These are phyloP conservation scores for Pyrenophora tritici-repentis DNA, from an alignment of 2,329 filamentous ascomycete genomes.

Conservation along the genomic window DNA sequence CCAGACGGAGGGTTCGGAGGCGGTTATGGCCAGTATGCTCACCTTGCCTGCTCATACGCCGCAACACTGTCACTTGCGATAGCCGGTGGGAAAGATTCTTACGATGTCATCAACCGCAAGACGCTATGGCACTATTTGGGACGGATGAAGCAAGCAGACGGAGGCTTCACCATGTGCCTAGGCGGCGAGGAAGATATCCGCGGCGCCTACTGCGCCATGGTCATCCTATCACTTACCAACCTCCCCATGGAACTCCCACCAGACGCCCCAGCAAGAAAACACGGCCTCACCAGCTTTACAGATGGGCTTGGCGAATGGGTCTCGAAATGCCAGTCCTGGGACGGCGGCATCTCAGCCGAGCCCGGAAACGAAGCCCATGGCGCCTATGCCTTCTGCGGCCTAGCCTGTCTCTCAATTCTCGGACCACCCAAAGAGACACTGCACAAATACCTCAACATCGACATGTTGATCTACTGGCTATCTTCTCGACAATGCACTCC, in stretches of 20 bases:
- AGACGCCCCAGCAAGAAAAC: constrained; percentile 69
- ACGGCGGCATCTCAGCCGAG: constrained; percentile 87
- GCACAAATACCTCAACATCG: constrained; percentile 76
- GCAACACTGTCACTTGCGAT: constrained; percentile 77
- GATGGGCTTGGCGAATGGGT: constrained; percentile 80
- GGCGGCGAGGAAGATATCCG: constrained; percentile 92
- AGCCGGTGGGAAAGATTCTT: constrained; percentile 75
- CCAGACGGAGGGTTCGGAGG: constrained; percentile 84
- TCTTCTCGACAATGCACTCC: constrained; percentile 87
- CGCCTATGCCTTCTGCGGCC: constrained; percentile 92
- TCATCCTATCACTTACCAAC: constrained; percentile 80
- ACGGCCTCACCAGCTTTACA: constrained; percentile 69
- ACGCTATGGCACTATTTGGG: constrained; percentile 92
- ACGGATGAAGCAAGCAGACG: constrained; percentile 80
- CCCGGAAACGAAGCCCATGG: constrained; percentile 92
- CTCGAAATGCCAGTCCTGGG: constrained; percentile 87
- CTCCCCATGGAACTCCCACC: constrained; percentile 78
- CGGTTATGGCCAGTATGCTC: constrained; percentile 87
- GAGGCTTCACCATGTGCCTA: constrained; percentile 85
- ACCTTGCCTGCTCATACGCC: constrained; percentile 89
- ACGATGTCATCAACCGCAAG: constrained; percentile 77
- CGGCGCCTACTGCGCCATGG: constrained; percentile 89
- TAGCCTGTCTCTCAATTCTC: constrained; percentile 86
- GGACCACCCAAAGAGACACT: constrained; percentile 78
- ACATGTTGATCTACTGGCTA: constrained; percentile 81